Evolutionary conservation across 2,329 filamentous ascomycete species (phyloP).

Genomic region (Colletotrichum gigasporum): DNA sequence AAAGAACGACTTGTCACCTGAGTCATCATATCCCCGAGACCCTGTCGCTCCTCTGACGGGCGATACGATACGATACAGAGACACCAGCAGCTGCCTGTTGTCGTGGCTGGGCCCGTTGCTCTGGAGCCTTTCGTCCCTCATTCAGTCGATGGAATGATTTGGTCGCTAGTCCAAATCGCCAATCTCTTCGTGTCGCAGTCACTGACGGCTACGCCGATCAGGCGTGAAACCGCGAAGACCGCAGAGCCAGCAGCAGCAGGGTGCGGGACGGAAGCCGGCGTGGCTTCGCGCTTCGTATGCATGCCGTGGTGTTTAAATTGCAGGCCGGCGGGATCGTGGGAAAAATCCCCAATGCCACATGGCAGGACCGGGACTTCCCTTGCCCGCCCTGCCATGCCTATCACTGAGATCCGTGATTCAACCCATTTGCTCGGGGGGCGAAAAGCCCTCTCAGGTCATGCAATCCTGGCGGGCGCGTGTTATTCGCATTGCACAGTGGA

Average conservation of each 20-base stretch:
- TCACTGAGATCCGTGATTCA: constrained; percentile 7
- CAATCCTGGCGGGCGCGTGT: no score
- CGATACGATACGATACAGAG: background rate
- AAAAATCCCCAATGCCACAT: constrained; percentile 22
- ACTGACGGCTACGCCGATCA: constrained; percentile 7
- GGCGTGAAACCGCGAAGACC: background rate
- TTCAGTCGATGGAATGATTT: background rate
- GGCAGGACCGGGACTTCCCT: constrained; percentile 20
- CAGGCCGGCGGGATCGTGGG: constrained; percentile 1
- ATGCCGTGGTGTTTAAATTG: background rate
- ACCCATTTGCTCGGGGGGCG: background rate
- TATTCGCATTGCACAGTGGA: no score
- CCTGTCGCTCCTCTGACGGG: background rate
- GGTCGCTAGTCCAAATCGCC: background rate
- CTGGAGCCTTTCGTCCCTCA: background rate
- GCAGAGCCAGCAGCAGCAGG: background rate
- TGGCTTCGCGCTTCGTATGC: background rate
- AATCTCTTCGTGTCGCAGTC: background rate
- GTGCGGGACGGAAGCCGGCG: background rate
- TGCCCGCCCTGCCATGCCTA: constrained; percentile 1
- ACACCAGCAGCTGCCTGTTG: background rate
- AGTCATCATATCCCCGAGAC: constrained; percentile 3
- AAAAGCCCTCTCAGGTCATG: background rate
- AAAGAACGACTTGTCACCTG: background rate
- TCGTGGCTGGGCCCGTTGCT: background rate